A percentile compares a stretch with the other conserved stretches of the same genome.
phyloP scores from a whole-genome alignment of 352 stramenopile genomes.

The Blastocystis sp. region DNA sequence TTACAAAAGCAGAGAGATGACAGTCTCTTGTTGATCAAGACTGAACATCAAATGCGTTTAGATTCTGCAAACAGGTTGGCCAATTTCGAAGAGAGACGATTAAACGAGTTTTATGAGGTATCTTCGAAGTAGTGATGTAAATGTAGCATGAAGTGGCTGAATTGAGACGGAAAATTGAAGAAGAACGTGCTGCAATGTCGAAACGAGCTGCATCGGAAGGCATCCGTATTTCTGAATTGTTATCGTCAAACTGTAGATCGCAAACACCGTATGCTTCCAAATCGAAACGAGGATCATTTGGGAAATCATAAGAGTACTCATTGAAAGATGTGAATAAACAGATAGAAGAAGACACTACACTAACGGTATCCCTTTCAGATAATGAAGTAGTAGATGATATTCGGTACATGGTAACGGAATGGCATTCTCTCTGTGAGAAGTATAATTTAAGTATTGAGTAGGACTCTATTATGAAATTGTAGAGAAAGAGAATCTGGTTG shows the following conservation, averaged over 20 bases:
- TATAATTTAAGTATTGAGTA: neutral
- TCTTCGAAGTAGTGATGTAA: neutral
- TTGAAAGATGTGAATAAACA: neutral
- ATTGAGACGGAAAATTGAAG: constrained; percentile 37
- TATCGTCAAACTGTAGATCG: neutral
- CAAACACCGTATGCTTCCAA: constrained; percentile 14
- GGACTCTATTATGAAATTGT: neutral
- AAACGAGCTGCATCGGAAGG: constrained; percentile 23
- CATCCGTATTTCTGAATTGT: neutral
- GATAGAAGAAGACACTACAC: constrained; percentile 42
- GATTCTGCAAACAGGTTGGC: constrained; percentile 45
- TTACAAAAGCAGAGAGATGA: constrained; percentile 47
- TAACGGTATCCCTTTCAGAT: constrained; percentile 26
- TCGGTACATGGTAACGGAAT: constrained; percentile 22
- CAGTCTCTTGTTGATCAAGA: constrained; percentile 50
- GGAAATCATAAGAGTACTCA: neutral
- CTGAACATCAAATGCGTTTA: constrained; percentile 57
- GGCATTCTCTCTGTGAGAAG: neutral
- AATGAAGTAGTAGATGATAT: constrained; percentile 36
- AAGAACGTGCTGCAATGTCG: neutral
- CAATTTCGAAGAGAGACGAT: constrained; percentile 23
- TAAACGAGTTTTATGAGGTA: constrained; percentile 18
- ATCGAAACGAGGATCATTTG: neutral
- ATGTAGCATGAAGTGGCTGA: constrained; percentile 30
- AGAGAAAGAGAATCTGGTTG: constrained; percentile 30